These are phyloP conservation scores for Hemileccinum rubropunctum DNA, from an alignment of 768 basidiomycete genomes.

Conservation along the genomic window DNA sequence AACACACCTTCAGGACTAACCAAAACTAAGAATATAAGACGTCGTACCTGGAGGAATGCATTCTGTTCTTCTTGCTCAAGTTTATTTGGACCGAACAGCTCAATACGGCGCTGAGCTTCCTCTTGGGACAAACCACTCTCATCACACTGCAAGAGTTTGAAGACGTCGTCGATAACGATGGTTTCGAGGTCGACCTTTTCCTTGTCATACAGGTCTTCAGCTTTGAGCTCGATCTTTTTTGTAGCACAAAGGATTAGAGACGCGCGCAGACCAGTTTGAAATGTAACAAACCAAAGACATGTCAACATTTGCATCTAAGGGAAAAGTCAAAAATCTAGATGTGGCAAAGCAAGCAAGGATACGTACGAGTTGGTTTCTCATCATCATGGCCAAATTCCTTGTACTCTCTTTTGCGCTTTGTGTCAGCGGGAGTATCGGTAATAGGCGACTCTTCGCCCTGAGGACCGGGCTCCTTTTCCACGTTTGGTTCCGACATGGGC, in stretches of 20 bases:
- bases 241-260: neutral
- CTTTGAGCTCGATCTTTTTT: conserved; percentile 77
- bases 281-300: conserved; percentile 62
- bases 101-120: conserved; percentile 82
- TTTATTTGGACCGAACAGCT: conserved; percentile 95
- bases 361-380: conserved; percentile 65
- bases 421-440: conserved; percentile 18
- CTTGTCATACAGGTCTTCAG: conserved; percentile 94
- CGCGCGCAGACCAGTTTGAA: neutral
- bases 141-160: conserved; percentile 90
- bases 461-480: conserved; percentile 68
- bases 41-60: conserved; percentile 75
- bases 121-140: conserved; percentile 72
- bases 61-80: conserved; percentile 90
- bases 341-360: neutral
- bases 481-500: conserved; percentile 38
- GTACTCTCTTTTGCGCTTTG: conserved; percentile 76
- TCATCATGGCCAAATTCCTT: conserved; percentile 81
- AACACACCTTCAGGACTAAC: neutral
- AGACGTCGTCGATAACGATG: conserved; percentile 94
- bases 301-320: conserved; percentile 78
- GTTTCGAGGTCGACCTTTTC: conserved; percentile 99
- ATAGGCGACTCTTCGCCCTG: conserved; percentile 45
- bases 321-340: conserved; percentile 2
- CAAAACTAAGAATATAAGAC: neutral